Percentiles rank a stretch among this genome's conserved stretches.
phyloP scores from a whole-genome alignment of 192 early-diverging fungal species.

The Mortierella hygrophila region DNA sequence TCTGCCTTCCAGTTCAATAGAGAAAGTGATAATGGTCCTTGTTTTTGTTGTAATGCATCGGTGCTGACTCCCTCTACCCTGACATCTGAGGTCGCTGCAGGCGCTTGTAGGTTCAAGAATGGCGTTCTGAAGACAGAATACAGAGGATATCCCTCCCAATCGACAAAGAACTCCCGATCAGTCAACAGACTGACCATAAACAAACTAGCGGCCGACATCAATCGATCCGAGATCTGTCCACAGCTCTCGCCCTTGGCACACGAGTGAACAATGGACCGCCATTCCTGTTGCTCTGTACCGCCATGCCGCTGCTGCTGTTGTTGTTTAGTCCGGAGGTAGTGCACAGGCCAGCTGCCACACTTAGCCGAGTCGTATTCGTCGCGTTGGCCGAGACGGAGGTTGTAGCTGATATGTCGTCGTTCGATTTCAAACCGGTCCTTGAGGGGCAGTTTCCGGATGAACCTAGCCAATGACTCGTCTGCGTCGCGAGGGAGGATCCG shows the following conservation, averaged over 20 bases:
- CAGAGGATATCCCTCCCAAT: conserved; percentile 8
- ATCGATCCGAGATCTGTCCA: conserved; percentile 6
- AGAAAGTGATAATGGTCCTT: background rate
- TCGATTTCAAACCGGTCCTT: conserved; percentile 21
- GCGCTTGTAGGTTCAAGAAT: conserved; percentile 1
- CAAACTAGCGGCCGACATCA: conserved; percentile 13
- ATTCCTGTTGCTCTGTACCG: background rate
- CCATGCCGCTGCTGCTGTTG: background rate
- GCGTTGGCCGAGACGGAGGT: conserved; percentile 3
- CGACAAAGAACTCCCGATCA: conserved; percentile 26
- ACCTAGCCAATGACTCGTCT: background rate
- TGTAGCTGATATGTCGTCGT: conserved; percentile 15
- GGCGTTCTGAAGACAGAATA: background rate
- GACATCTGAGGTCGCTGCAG: background rate
- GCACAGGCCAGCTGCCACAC: conserved; percentile 23
- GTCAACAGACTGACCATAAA: conserved; percentile 15
- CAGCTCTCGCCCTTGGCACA: background rate
- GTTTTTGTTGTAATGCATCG: background rate
- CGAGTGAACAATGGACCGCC: background rate
- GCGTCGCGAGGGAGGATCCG: conserved; percentile 6
- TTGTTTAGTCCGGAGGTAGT: conserved; percentile 5
- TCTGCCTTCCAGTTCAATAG: background rate
- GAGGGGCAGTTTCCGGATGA: conserved; percentile 5
- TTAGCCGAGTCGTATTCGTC: conserved; percentile 3
- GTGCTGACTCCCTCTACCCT: background rate